phyloP scores from a whole-genome alignment of 106 monocot genomes.

The Acanthochlamys bracteata region DNA sequence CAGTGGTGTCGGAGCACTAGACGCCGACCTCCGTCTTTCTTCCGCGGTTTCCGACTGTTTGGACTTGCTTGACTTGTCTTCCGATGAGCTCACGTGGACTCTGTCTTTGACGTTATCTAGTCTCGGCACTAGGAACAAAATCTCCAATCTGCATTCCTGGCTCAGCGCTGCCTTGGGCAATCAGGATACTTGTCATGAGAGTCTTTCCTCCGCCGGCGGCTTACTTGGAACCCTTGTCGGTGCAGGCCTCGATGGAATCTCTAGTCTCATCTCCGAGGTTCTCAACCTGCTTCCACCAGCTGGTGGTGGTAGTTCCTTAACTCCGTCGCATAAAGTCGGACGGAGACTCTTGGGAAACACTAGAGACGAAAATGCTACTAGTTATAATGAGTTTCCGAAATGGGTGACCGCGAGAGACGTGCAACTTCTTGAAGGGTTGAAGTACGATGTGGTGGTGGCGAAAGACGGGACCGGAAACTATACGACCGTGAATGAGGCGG shows the following conservation, averaged over 20 bases:
- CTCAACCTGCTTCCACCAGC: slow-evolving; percentile 12
- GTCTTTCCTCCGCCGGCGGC: slow-evolving; percentile 29
- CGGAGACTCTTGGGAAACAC: slow-evolving; percentile 11
- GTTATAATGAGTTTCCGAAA: slow-evolving; percentile 22
- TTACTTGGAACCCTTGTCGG: slow-evolving; percentile 26
- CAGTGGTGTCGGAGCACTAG: slow-evolving; percentile 12
- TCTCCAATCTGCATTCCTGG: slow-evolving; percentile 47
- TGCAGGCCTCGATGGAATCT: slow-evolving; percentile 25
- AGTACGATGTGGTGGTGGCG: slow-evolving; percentile 58
- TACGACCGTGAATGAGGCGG: slow-evolving; percentile 53
- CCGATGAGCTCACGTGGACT: slow-evolving; percentile 60
- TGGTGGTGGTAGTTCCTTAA: not conserved
- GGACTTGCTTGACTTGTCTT: slow-evolving; percentile 83
- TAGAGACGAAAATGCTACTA: not conserved
- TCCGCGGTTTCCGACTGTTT: slow-evolving; percentile 87
- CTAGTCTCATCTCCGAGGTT: slow-evolving; percentile 27
- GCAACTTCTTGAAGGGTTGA: slow-evolving; percentile 31
- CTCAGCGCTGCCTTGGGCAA: slow-evolving; percentile 62
- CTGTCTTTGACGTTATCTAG: not conserved
- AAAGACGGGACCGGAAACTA: slow-evolving; percentile 76
- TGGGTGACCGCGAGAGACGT: slow-evolving; percentile 47
- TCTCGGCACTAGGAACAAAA: slow-evolving; percentile 16
- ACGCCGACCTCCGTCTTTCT: slow-evolving; percentile 57
- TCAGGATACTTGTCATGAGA: slow-evolving; percentile 67
- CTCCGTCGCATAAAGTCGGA: not conserved